Evolutionary conservation across 805 yeast species (phyloP), one percentile per base, ranked within the genome.

Genomic region (Lipomyces sp.): DNA sequence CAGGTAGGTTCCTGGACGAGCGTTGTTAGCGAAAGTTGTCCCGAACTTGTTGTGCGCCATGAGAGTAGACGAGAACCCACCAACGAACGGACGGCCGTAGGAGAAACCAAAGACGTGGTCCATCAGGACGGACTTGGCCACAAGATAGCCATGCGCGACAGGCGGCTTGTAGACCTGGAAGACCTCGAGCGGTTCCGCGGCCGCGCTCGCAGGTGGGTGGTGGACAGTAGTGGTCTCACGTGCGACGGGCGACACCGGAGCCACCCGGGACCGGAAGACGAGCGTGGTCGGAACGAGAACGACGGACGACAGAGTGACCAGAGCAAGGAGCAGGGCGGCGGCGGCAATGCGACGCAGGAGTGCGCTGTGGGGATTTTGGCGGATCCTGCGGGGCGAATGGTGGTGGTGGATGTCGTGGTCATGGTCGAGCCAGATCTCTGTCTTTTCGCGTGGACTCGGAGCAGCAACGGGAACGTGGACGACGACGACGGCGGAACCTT

Each of bases 91-190:
- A 7, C 57, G 47, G 41, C 63, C 64, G 57, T 64, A 70, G 8
- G 73, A 66, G 57, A 64, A 61, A 5, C 60, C 71, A 53, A 70
- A 70, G 8, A 53, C 47, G 44, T 59, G 63, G 24, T 55, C 51
- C 33, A 62, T 53, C 11, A 70, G 45, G 0, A 42, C 42, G 33
- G 46, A 47, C 1, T 51, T 32, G 21, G 45, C 47, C 2, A 62
- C 60, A 1, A 55, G 58, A 10, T 39, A 18, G 11, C 58, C 60
- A 28, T 36, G 44, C 18, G 33, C 41, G 11, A n/a, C 16, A 2
- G 47, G 35, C 2, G 55, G 39, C 13, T 57, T 50, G 31, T 60
- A 57, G n/a, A 62, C 60, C 43, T 63, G 64, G 41, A 62, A 47
- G 26, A 61, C 58, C 39, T 54, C 58, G 7, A 54, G 45, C 10